phyloP scores from a whole-genome alignment of 495 filamentous ascomycete species.

The Neohortaea acidophila region DNA sequence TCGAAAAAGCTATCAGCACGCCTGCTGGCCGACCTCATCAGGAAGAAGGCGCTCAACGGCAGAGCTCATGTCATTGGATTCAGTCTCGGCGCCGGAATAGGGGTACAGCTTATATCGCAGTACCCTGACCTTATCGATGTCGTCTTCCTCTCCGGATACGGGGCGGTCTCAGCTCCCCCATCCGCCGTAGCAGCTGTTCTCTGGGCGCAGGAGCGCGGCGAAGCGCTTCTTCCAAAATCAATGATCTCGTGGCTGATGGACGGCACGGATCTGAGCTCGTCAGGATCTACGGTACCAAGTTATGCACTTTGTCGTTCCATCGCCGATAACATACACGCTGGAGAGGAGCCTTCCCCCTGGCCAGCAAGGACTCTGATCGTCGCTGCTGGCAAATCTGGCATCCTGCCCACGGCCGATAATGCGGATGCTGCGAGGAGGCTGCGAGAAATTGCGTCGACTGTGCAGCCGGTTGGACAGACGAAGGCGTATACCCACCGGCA shows the following conservation, averaged over 20 bases:
- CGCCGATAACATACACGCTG: neutral
- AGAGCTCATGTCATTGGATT: constrained; percentile 15
- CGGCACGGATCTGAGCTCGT: constrained; percentile 5
- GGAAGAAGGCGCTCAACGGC: constrained; percentile 5
- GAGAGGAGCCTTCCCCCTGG: constrained; percentile 5
- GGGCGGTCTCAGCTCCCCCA: neutral
- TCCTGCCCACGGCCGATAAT: constrained; percentile 7
- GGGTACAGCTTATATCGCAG: constrained; percentile 3
- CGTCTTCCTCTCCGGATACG: constrained; percentile 12
- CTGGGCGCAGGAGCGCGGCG: neutral
- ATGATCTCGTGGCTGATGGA: constrained; percentile 11
- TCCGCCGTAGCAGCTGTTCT: neutral
- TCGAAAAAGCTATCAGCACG: constrained; percentile 4
- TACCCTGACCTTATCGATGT: constrained; percentile 7
- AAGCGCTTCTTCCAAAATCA: neutral
- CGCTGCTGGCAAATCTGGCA: constrained; percentile 10
- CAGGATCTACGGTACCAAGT: neutral
- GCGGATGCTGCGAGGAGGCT: constrained; percentile 5
- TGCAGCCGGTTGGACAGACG: constrained; percentile 1
- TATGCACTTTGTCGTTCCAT: constrained; percentile 7
- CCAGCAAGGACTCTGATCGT: constrained; percentile 11
- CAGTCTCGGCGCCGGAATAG: constrained; percentile 15
- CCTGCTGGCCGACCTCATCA: constrained; percentile 13
- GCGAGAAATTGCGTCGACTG: constrained; percentile 6
- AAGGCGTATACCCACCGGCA: constrained; percentile 6